Evolutionary conservation across 441 rosid genomes (phyloP).

Genomic region (Metrosideros polymorpha): DNA sequence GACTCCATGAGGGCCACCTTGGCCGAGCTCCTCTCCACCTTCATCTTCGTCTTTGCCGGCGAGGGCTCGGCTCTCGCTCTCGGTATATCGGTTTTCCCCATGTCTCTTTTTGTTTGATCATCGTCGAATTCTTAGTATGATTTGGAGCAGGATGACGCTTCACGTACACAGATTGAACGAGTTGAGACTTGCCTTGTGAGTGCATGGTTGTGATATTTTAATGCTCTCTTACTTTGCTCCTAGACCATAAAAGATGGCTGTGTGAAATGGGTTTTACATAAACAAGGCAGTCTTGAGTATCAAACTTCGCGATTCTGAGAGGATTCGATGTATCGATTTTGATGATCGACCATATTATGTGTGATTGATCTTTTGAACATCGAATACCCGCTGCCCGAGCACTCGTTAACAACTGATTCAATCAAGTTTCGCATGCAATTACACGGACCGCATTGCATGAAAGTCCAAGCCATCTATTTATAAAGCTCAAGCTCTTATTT

Average conservation of each 20-base stretch:
- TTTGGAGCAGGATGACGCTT: neutral
- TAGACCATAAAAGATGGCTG: neutral
- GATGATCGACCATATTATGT: neutral
- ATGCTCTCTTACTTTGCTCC: neutral
- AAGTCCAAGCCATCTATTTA: neutral
- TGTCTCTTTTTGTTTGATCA: neutral
- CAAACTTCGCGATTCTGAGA: neutral
- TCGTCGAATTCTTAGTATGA: neutral
- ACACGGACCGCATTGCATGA: neutral
- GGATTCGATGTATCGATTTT: neutral
- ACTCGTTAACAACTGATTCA: neutral
- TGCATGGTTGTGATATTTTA: neutral
- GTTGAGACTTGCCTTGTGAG: neutral
- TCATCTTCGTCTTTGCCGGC: conserved; percentile 69
- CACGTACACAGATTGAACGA: neutral
- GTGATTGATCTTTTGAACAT: neutral
- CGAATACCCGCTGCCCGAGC: accelerated
- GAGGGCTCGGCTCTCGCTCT: conserved; percentile 81
- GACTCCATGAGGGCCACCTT: conserved; percentile 64
- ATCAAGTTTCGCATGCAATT: neutral
- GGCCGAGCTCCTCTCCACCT: conserved; percentile 70
- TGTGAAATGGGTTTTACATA: neutral
- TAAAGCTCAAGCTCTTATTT: neutral
- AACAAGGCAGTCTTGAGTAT: neutral
- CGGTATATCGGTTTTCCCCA: conserved; percentile 10